Evolutionary conservation across 805 yeast genomes (phyloP).

Genomic region (Huiozyma sinensis): DNA sequence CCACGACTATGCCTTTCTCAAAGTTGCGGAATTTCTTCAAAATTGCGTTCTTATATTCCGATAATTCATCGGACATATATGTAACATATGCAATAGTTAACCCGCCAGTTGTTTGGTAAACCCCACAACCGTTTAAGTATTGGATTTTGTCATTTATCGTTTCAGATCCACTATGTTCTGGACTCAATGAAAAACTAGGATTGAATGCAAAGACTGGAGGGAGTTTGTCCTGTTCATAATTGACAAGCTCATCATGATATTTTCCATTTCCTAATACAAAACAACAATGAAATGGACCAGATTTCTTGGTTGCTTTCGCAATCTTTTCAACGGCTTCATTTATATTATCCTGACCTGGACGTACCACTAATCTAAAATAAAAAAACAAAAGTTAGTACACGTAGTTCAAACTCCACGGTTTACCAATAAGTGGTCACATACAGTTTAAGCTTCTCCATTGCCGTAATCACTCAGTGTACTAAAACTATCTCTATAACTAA

Average conservation of each 20-base stretch:
- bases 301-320: slow-evolving; percentile 40
- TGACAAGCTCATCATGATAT: slow-evolving; percentile 7
- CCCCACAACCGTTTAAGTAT: slow-evolving; percentile 28
- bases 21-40: slow-evolving; percentile 7
- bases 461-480: too few relatives aligned
- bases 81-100: slow-evolving; percentile 38
- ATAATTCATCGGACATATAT: slow-evolving; percentile 18
- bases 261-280: slow-evolving; percentile 40
- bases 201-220: slow-evolving; percentile 8
- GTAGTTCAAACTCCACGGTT: too few relatives aligned
- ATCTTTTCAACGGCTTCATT: slow-evolving; percentile 34
- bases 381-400: too few relatives aligned
- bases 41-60: slow-evolving; percentile 20
- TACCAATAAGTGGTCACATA: too few relatives aligned
- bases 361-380: slow-evolving; percentile 10
- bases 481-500: too few relatives aligned
- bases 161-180: background rate
- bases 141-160: slow-evolving; percentile 13
- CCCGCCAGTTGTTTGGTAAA: slow-evolving; percentile 34
- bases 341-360: slow-evolving; percentile 9
- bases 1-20: slow-evolving; percentile 26
- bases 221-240: slow-evolving; percentile 12
- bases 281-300: slow-evolving; percentile 56
- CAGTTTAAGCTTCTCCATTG: too few relatives aligned
- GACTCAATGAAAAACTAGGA: slow-evolving; percentile 1